These are phyloP conservation scores for Allomyces macrogynus DNA, from an alignment of 192 early-diverging fungal species.

Conservation along the genomic window DNA sequence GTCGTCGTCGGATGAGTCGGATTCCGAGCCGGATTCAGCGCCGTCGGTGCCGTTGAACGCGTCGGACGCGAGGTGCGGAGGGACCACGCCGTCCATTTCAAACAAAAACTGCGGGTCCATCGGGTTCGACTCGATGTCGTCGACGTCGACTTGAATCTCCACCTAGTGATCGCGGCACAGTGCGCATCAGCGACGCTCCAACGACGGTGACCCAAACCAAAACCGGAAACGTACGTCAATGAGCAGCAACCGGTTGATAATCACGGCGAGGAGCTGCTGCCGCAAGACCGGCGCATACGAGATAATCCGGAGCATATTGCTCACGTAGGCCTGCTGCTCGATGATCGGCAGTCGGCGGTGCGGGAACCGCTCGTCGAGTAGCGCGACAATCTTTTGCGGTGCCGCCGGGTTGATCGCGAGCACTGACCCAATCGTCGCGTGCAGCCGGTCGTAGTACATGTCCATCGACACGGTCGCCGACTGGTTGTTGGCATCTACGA, in stretches of 20 bases:
- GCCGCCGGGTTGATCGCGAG: conserved; percentile 50
- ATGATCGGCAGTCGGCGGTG: conserved; percentile 39
- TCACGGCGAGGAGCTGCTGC: conserved; percentile 44
- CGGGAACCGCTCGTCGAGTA: conserved; percentile 48
- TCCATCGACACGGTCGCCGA: background rate
- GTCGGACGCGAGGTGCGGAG: conserved; percentile 16
- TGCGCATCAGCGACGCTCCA: background rate
- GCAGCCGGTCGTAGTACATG: conserved; percentile 31
- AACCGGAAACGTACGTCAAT: conserved; percentile 49
- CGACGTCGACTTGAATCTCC: conserved; percentile 15
- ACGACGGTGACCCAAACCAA: background rate
- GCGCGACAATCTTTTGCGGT: conserved; percentile 32
- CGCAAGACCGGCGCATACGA: conserved; percentile 58
- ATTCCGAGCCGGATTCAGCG: conserved; percentile 17
- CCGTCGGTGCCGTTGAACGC: conserved; percentile 4
- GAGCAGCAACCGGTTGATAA: conserved; percentile 65
- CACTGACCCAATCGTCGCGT: conserved; percentile 35
- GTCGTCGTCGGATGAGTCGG: conserved; percentile 14
- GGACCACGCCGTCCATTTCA: conserved; percentile 26
- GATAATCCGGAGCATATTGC: conserved; percentile 49
- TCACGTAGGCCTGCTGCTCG: conserved; percentile 42
- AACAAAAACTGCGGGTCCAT: conserved; percentile 14
- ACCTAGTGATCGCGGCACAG: conserved; percentile 4
- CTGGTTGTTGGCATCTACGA: background rate
- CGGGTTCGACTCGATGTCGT: conserved; percentile 8